Percentiles rank a stretch among this genome's conserved stretches.
These are phyloP conservation scores for Helianthus annuus DNA, from an alignment of 129 eudicot species.

Conservation along the genomic window HanXRQr2.0-SUNRISE NC_035440.2:21310555-21311054, in stretches of 20 bases:
- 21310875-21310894: not conserved
- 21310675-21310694: slow-evolving; percentile 64
- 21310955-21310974: slow-evolving; percentile 39
- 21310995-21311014: slow-evolving; percentile 15
- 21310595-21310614: not conserved
- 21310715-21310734: slow-evolving; percentile 49
- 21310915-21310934: slow-evolving; percentile 31
- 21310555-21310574: too few relatives aligned
- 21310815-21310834: not conserved
- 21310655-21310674: slow-evolving; percentile 74
- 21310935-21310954: slow-evolving; percentile 34
- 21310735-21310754: slow-evolving; percentile 31
- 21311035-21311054: not conserved
- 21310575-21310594: not conserved
- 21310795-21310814: slow-evolving; percentile 43
- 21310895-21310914: slow-evolving; percentile 35
- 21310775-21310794: slow-evolving; percentile 27
- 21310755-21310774: slow-evolving; percentile 45
- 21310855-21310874: not conserved
- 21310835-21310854: not conserved
- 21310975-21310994: not conserved
- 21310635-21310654: slow-evolving; percentile 40
- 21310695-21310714: slow-evolving; percentile 48
- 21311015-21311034: not conserved
- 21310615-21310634: not conserved